These are phyloP conservation scores for Lentinus polychrous DNA, from an alignment of 1,284 basidiomycete genomes.

Conservation along the genomic window DNA sequence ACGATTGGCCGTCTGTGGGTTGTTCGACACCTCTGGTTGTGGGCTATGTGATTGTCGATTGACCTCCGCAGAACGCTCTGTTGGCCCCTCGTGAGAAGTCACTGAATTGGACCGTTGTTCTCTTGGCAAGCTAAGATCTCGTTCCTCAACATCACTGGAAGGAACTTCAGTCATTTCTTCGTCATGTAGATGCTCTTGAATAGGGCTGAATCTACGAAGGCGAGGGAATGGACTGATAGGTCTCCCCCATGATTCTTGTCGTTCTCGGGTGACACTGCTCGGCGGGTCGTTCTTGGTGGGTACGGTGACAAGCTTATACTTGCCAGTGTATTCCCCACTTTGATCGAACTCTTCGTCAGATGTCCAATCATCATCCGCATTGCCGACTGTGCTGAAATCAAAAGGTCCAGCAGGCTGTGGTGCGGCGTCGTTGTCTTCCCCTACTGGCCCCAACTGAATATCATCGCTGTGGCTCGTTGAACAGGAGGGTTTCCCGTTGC, in stretches of 20 bases:
- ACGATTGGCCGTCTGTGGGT: too few relatives aligned
- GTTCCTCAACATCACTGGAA: not conserved
- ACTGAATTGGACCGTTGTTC: too few relatives aligned
- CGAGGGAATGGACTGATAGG: conserved; percentile 53
- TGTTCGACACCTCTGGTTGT: too few relatives aligned
- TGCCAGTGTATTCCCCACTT: conserved; percentile 60
- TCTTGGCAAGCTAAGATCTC: not conserved
- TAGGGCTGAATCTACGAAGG: not conserved
- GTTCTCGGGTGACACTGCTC: conserved; percentile 42
- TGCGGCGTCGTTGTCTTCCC: not conserved
- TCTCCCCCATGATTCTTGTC: conserved; percentile 56
- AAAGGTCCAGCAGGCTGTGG: not conserved
- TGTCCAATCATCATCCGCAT: conserved; percentile 28
- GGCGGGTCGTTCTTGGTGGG: conserved; percentile 65
- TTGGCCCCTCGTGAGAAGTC: too few relatives aligned
- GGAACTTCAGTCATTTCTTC: conserved; percentile 1
- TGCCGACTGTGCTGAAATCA: conserved; percentile 7
- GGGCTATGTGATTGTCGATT: too few relatives aligned
- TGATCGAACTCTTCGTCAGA: conserved; percentile 25
- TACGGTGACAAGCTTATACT: conserved; percentile 44
- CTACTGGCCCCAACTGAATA: not conserved
- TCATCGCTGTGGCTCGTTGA: not conserved
- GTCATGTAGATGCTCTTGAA: not conserved
- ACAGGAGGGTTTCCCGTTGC: not conserved
- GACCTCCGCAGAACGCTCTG: too few relatives aligned